Evolutionary conservation across 768 basidiomycete species (phyloP), one percentile per base, ranked within the genome.

Genomic region (Podaxis sp.): DNA sequence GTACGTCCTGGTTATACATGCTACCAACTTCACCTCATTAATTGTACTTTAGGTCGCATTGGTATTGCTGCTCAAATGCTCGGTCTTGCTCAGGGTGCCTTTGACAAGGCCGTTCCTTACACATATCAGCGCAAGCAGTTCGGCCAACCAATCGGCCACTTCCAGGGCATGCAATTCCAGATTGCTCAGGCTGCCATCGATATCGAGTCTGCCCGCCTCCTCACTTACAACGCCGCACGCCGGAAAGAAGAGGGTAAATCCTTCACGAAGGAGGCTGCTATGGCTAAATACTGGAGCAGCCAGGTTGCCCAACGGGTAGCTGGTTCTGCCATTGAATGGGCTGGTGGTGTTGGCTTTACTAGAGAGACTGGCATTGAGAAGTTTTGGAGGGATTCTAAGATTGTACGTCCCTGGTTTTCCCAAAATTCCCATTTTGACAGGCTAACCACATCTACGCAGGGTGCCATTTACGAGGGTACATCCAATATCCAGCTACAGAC

Each of bases 51-150:
- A 77, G 96, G 91, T 60, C 93, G 96, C 63, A 96, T 98, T 68
- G 96, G 96, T 36, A 99, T 99, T 66, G 97, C 96, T 17, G 96
- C 93, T 0, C 97, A 99, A 76, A 98, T 99, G 97, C 82, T 99
- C 58, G 97, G 97, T 15, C 87, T 99, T 33, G 97, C 97, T 2
- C 95, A 98, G 71, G 97, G 96, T 24, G 96, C 95, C 2, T 99
- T 99, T 72, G 88, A 96, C 77, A 93, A 96, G 72, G 84, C 92
- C 1, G 93, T 99, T n/a, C 89, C 92, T 0, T 97, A 97, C 75
- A 93, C 97, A 1, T 97, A 93, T 76, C 85, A 95, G 73, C 91
- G 97, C 57, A 86, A 85, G 68, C 97, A 99, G 75, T 99, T 99
- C 71, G 95, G 95, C 3, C 92, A 96, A 73, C 81, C 95, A 7